These are phyloP conservation scores for Golubevia sp. DNA, from an alignment of 1,284 basidiomycete genomes.

Conservation along the genomic window DNA sequence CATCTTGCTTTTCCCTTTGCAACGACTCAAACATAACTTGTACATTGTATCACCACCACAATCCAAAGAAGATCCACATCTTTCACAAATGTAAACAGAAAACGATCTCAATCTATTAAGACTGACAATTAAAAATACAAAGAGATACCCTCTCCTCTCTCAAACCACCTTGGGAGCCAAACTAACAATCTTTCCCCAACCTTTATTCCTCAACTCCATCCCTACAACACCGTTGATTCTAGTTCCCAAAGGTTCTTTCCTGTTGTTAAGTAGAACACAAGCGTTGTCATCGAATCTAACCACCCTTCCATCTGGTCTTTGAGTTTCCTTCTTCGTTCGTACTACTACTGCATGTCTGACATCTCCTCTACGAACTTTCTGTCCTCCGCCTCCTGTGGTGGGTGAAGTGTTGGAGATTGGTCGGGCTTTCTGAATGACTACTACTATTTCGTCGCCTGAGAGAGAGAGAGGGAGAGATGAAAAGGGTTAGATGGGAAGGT, in stretches of 20 bases:
- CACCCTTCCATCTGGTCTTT: conserved; percentile 81
- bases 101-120: too few relatives aligned
- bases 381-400: conserved; percentile 4
- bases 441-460: conserved; percentile 93
- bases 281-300: conserved; percentile 98
- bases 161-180: conserved; percentile 82
- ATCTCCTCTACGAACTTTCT: conserved; percentile 86
- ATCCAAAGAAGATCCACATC: too few relatives aligned
- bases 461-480: conserved; percentile 68
- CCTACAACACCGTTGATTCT: conserved; percentile 92
- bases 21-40: too few relatives aligned
- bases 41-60: too few relatives aligned
- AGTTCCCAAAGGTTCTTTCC: conserved; percentile 93
- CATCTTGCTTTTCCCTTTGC: too few relatives aligned
- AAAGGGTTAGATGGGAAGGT: conserved; percentile 1
- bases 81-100: too few relatives aligned
- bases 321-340: conserved; percentile 80
- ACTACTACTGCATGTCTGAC: conserved; percentile 94
- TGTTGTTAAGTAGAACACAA: conserved; percentile 91
- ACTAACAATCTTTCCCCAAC: conserved; percentile 92
- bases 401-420: conserved; percentile 67
- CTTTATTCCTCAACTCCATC: conserved; percentile 83
- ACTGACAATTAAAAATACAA: too few relatives aligned
- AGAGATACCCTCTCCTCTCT: too few relatives aligned
- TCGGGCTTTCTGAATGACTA: conserved; percentile 89